Evolutionary conservation across 1,284 basidiomycete genomes (phyloP).

Genomic region (Ganoderma boninense): DNA sequence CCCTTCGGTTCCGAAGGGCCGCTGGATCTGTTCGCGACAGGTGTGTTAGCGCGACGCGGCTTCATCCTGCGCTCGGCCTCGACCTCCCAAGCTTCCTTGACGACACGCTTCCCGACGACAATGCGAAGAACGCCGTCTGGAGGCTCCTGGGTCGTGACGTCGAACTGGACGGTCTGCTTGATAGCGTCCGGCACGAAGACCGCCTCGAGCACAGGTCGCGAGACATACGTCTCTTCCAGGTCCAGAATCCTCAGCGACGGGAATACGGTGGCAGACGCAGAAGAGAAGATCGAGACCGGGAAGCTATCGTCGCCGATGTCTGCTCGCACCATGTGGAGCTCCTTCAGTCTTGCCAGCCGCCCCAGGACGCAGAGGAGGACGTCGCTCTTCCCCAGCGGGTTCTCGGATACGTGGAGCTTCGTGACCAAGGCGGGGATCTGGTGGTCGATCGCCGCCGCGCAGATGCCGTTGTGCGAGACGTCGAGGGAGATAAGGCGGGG

Average conservation of each 20-base stretch:
- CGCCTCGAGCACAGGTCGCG: conserved; percentile 50
- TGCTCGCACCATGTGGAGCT: conserved; percentile 63
- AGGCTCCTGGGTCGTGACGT: conserved; percentile 60
- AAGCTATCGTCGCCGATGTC: conserved; percentile 69
- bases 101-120: conserved; percentile 71
- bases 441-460: conserved; percentile 60
- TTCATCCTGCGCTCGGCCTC: conserved; percentile 67
- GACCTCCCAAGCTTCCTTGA: conserved; percentile 80
- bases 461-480: conserved; percentile 70
- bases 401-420: conserved; percentile 50
- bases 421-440: conserved; percentile 42
- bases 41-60: conserved; percentile 24
- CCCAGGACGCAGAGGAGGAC: conserved; percentile 58
- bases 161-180: conserved; percentile 60
- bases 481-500: conserved; percentile 68
- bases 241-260: conserved; percentile 64
- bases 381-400: conserved; percentile 43
- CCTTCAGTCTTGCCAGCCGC: conserved; percentile 60
- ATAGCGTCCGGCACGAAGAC: conserved; percentile 47
- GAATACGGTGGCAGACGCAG: conserved; percentile 47
- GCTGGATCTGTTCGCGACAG: conserved; percentile 9
- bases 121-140: conserved; percentile 60
- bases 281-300: conserved; percentile 50
- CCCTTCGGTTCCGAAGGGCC: conserved; percentile 11
- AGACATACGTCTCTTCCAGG: conserved; percentile 68